Conservation (phyloP, 2,329 filamentous ascomycete genomes). For the Teratosphaeria pseudoeucalypti region DNA sequence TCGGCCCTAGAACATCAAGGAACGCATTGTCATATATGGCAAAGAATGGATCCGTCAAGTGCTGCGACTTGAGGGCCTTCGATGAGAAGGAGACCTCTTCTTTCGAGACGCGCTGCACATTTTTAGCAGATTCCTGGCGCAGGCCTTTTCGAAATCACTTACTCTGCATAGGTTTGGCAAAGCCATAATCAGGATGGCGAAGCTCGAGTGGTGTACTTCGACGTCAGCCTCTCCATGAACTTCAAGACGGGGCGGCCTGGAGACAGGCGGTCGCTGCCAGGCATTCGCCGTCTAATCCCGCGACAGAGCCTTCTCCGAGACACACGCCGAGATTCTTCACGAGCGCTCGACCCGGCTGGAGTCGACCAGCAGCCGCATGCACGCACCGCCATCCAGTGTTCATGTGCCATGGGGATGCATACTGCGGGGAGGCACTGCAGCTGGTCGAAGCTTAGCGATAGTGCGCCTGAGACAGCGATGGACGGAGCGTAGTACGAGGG, state of each 20-base stretch:
- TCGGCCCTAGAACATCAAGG: constrained; percentile 14
- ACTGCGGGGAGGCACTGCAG: background rate
- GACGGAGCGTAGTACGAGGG: too few relatives aligned
- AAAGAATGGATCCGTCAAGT: constrained; percentile 12
- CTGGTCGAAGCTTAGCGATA: background rate
- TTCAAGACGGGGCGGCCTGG: background rate
- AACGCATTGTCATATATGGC: constrained; percentile 20
- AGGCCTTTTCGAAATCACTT: background rate
- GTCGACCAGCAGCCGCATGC: background rate
- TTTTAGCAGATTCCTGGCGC: background rate
- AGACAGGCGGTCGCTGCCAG: background rate
- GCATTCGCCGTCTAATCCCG: background rate
- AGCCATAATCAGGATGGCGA: background rate
- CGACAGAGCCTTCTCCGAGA: background rate
- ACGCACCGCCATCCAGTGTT: background rate
- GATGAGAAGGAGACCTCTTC: constrained; percentile 1
- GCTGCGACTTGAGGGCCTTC: background rate
- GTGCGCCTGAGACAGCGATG: background rate
- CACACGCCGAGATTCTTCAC: background rate
- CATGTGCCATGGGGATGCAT: background rate
- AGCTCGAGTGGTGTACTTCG: background rate
- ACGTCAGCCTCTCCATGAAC: background rate
- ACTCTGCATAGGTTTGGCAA: background rate
- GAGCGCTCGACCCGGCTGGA: background rate
- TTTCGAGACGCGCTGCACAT: background rate